Evolutionary conservation across 1,284 basidiomycete species (phyloP), one percentile per base, ranked within the genome.

Genomic region (Apiotrichum mycotoxinovorans): DNA sequence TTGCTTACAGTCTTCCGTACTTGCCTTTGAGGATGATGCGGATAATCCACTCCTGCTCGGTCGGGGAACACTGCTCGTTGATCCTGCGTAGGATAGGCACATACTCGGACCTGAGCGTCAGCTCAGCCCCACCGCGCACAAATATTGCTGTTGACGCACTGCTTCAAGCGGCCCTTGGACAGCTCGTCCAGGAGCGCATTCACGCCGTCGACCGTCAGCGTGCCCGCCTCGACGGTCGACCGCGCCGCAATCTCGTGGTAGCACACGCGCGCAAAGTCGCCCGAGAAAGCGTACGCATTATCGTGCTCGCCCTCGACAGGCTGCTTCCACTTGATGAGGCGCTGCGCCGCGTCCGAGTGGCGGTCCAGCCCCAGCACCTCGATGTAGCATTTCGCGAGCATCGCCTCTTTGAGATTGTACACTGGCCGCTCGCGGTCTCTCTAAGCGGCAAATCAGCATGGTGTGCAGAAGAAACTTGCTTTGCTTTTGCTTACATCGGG

Each of bases 381-480:
- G 76, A 93, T 90, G 71, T 93, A 94, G 12, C 84, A 85, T 74
- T 91, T 93, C 3, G 91, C 91, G 2, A 97, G 79, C 67, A 88
- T 88, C 75, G 88, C 87, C 78, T 97, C 94, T 73, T 96, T 96
- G 62, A 95, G 74, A 11, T 89, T 89, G 74, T 96, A 97, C 0
- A 91, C 86, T 0, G 89, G 83, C 50, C 93, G 84, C 63, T 95
- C 90, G 35, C 87, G 83, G 72, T 97, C 93, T 83, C 91, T 88
- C 91, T 96, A 71, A 7, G 15, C 1, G 35, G n/a, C 14, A 33
- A 20, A 48, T 50, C 44, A 47, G 20, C 17, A 20, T 11, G 15
- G 30, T 5, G 1, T 37, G 4, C 35, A 37, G 8, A 23, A 45
- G 23, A 10, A 11, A 26, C 50, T 18, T 35, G 26, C 11, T 2